Evolutionary conservation across 495 filamentous ascomycete species (phyloP).

Genomic region (Glutinoglossum americanum): DNA sequence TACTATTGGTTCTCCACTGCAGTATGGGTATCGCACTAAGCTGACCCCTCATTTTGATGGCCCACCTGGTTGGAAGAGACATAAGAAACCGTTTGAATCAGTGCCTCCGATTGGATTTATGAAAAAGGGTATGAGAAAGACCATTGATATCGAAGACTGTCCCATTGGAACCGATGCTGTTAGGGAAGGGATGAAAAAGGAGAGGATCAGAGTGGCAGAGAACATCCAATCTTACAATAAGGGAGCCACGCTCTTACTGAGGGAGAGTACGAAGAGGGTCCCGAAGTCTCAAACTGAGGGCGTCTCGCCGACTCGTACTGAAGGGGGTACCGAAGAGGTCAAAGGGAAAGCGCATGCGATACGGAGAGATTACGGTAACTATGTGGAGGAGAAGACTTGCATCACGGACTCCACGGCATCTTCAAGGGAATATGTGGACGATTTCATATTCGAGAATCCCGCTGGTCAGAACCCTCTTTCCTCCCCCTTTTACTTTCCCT

Average conservation of each 20-base stretch:
- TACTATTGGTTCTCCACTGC: constrained; percentile 71
- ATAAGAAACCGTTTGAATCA: constrained; percentile 16
- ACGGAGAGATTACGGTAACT: constrained; percentile 18
- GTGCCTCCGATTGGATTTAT: constrained; percentile 82
- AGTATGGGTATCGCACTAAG: constrained; percentile 91
- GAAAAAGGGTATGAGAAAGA: constrained; percentile 44
- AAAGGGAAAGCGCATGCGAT: constrained; percentile 3
- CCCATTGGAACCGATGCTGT: constrained; percentile 82
- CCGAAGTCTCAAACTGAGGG: constrained; percentile 21
- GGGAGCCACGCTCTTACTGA: constrained; percentile 73
- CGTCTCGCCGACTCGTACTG: background rate
- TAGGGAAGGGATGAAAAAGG: constrained; percentile 46
- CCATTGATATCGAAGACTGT: constrained; percentile 91
- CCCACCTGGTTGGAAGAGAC: constrained; percentile 23
- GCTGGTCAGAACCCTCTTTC: constrained; percentile 28
- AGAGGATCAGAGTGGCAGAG: constrained; percentile 44
- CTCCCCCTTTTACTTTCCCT: background rate
- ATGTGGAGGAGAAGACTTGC: constrained; percentile 61
- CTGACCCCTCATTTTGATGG: constrained; percentile 86
- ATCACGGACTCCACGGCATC: constrained; percentile 65
- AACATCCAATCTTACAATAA: constrained; percentile 50
- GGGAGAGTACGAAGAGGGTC: constrained; percentile 60
- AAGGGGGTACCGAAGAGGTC: background rate
- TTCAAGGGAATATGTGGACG: constrained; percentile 66
- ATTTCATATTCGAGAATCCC: constrained; percentile 70